Evolutionary conservation across 345 rosid genomes (phyloP).

Genomic region (Eucalyptus pauciflora): DNA sequence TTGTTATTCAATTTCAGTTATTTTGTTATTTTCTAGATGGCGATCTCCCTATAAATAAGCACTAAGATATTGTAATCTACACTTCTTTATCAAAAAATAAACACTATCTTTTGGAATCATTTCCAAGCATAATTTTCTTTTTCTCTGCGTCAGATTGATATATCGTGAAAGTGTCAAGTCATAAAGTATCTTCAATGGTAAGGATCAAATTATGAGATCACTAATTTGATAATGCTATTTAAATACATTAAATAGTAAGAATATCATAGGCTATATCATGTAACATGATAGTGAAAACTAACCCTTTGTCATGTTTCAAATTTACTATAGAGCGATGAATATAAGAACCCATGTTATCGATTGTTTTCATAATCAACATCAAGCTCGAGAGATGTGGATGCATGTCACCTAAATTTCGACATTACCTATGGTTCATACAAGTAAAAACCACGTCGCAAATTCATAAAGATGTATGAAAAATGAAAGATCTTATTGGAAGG

Average conservation of each 20-base stretch:
- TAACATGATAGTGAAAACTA: background rate
- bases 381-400: background rate
- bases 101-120: too few species aligned
- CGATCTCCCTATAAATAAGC: rapidly evolving
- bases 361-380: background rate
- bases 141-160: rapidly evolving
- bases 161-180: background rate
- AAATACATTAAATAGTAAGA: background rate
- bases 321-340: background rate
- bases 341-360: background rate
- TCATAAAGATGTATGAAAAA: background rate
- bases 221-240: background rate
- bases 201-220: background rate
- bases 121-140: too few species aligned
- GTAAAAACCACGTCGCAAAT: background rate
- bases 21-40: rapidly evolving
- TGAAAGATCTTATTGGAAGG: background rate
- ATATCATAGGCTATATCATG: background rate
- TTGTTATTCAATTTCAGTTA: too few species aligned
- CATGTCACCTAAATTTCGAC: background rate
- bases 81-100: too few species aligned
- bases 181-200: too few species aligned
- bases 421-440: background rate
- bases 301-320: background rate
- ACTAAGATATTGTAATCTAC: rapidly evolving